Evolutionary conservation across 352 stramenopile genomes (phyloP).

Genomic region (Phytopythium cucurbitacearum): DNA sequence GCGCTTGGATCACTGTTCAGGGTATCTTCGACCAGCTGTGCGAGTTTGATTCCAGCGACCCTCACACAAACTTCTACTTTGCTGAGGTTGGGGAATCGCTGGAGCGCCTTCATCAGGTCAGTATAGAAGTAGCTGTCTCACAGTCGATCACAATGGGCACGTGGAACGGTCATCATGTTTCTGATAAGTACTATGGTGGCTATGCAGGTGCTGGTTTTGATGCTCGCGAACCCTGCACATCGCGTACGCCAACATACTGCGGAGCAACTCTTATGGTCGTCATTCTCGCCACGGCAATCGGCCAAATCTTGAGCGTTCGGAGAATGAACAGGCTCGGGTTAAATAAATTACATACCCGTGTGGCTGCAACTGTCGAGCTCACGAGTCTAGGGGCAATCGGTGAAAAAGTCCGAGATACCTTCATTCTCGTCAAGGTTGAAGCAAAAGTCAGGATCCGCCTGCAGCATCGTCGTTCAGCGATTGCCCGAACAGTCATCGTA

Average conservation of each 20-base stretch:
- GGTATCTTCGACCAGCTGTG: slow-evolving; percentile 41
- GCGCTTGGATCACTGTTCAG: slow-evolving; percentile 5
- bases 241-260: slow-evolving; percentile 38
- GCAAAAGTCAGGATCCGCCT: slow-evolving; percentile 86
- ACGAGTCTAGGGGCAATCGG: slow-evolving; percentile 47
- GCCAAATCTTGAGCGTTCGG: slow-evolving; percentile 18
- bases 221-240: slow-evolving; percentile 46
- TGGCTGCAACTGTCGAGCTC: background rate
- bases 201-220: slow-evolving; percentile 33
- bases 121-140: slow-evolving; percentile 10
- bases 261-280: slow-evolving; percentile 34
- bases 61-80: slow-evolving; percentile 44
- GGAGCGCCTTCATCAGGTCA: slow-evolving; percentile 57
- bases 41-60: slow-evolving; percentile 36
- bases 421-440: slow-evolving; percentile 87
- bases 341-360: slow-evolving; percentile 19
- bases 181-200: slow-evolving; percentile 1
- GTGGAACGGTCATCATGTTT: no score
- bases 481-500: background rate
- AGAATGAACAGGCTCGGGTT: slow-evolving; percentile 15
- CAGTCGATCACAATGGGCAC: background rate
- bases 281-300: slow-evolving; percentile 23
- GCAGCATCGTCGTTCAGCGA: slow-evolving; percentile 1
- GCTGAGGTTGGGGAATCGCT: slow-evolving; percentile 38
- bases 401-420: slow-evolving; percentile 87